Base-by-base conservation (phyloP, 345 rosid species). In the Eucalyptus erythrocorys region DNA sequence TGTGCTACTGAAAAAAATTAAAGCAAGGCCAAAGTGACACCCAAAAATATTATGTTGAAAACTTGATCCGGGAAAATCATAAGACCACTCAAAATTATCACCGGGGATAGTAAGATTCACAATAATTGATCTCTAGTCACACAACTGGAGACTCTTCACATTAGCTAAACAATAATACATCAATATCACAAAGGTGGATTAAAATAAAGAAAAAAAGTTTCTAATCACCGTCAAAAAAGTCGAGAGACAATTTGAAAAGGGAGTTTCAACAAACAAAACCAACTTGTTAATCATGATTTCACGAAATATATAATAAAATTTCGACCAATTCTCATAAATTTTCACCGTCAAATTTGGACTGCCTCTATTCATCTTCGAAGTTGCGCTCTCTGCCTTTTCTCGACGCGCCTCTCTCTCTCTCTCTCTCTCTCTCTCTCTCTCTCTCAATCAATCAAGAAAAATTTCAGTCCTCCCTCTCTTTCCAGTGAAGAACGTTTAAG, bases 61-160 rank as follows among this genome's bases (percentile, higher is more conserved):
- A 51, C 32, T 1, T 27, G 0, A 59, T 59, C 14, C 0, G 15
- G 66, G 11, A 0, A 53, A 59, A 59, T 0, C 66, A 59, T 27
- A 10, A 4, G 66, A 59, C 66, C 66, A 12, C 66, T 59, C 66
- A 59, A 59, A 59, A 59, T 27, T 59, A 59, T 59, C 66, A 59
- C 15, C 15, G 3, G 4, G 64, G 6, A 24, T 59, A 26, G 4
- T 12, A 59, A 7, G 32, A 11, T 59, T 10, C 1, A 59, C 32
- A 59, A 59, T 59, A 59, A 27, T 59, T 5, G n/a, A 59, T 59
- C 66, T 26, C 66, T 10, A 57, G 32, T 59, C 66, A 59, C 32
- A 59, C 15, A 59, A 12, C n/a, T 26, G n/a, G 15, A 26, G 66
- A 12, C n/a, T 26, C 66, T 59, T 59, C 66, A 59, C 66, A 5